These are phyloP conservation scores for Podospora appendiculata DNA, from an alignment of 495 filamentous ascomycete species.

Conservation along the genomic window DNA sequence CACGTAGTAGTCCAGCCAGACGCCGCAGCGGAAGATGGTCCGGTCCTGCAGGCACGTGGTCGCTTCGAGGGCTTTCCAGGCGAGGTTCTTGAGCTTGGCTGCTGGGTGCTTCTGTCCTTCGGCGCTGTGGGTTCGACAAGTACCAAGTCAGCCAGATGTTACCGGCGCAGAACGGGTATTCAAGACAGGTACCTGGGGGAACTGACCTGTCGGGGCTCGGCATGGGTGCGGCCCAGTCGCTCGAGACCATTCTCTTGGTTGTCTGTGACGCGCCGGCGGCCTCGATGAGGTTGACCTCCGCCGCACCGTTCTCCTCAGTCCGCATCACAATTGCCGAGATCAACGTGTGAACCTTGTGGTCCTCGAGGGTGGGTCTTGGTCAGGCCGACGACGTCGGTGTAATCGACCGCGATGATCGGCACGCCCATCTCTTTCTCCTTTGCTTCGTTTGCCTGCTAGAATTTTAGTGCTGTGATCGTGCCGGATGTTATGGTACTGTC, in stretches of 20 bases:
- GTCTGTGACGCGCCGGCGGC: slow-evolving; percentile 37
- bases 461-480: too few relatives aligned
- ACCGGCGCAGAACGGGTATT: too few relatives aligned
- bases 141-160: too few relatives aligned
- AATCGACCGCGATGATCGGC: slow-evolving; percentile 30
- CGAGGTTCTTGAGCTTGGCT: too few relatives aligned
- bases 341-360: slow-evolving; percentile 41
- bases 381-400: slow-evolving; percentile 31
- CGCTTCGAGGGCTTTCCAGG: too few relatives aligned
- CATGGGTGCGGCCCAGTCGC: slow-evolving; percentile 30
- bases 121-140: too few relatives aligned
- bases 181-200: not conserved
- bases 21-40: slow-evolving; percentile 8
- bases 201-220: slow-evolving; percentile 12
- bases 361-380: slow-evolving; percentile 29
- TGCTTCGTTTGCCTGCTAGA: not conserved
- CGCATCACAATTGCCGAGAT: slow-evolving; percentile 34
- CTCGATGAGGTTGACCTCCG: slow-evolving; percentile 36
- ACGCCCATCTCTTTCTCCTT: slow-evolving; percentile 12
- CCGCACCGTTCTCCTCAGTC: not conserved
- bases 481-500: too few relatives aligned
- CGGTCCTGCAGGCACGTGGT: not conserved
- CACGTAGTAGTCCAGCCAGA: slow-evolving; percentile 46
- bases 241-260: slow-evolving; percentile 42
- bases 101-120: too few relatives aligned